A percentile compares a stretch with the other conserved stretches of the same genome.
Conservation (phyloP, 1,284 basidiomycete genomes). For the Porodaedalea pini region DNA sequence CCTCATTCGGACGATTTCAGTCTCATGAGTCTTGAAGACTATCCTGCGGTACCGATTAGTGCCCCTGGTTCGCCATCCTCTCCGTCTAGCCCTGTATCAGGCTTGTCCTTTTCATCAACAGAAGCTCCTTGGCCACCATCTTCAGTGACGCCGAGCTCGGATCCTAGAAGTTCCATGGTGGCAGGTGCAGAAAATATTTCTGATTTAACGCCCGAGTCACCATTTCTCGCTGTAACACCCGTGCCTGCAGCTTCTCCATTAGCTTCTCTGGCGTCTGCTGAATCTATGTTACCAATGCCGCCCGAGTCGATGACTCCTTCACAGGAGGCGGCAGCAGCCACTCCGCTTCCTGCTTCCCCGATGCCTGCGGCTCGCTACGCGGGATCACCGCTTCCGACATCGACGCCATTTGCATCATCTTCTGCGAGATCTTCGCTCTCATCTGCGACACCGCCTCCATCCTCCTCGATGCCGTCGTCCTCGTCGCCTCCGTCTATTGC, state of each 20-base stretch:
- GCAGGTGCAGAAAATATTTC: constrained; percentile 1
- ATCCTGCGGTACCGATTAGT: constrained; percentile 27
- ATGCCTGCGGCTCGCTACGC: constrained; percentile 1
- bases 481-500: constrained; percentile 30
- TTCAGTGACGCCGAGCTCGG: constrained; percentile 16
- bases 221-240: constrained; percentile 2
- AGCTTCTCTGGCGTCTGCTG: constrained; percentile 6
- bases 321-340: constrained; percentile 29
- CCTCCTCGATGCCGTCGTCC: too few species aligned
- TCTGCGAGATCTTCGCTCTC: constrained; percentile 8
- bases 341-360: constrained; percentile 1
- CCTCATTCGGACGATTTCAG: constrained; percentile 66
- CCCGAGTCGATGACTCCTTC: constrained; percentile 12
- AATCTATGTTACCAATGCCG: constrained; percentile 5
- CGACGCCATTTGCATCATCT: neutral
- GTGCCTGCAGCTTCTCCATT: constrained; percentile 10
- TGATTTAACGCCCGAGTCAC: constrained; percentile 12
- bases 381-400: constrained; percentile 6
- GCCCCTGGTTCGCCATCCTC: constrained; percentile 11
- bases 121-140: constrained; percentile 16
- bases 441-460: constrained; percentile 9
- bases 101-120: constrained; percentile 13
- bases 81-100: constrained; percentile 5
- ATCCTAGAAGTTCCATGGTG: constrained; percentile 5
- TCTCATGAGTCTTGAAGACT: constrained; percentile 39